Conservation (phyloP, 2,329 filamentous ascomycete species). For the Cercospora sesami region DNA sequence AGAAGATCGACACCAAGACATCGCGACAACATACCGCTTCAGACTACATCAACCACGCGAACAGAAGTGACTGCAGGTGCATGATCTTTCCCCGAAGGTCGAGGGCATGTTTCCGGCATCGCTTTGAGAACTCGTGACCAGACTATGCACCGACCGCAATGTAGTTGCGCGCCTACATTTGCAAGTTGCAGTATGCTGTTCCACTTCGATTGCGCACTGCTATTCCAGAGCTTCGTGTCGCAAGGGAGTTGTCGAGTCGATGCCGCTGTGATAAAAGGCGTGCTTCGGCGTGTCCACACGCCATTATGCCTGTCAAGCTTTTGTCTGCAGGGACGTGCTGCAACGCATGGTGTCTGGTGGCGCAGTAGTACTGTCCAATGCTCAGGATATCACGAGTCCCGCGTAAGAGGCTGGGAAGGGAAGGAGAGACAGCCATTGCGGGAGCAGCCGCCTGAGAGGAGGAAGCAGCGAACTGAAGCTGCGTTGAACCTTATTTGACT, state of each 20-base stretch:
- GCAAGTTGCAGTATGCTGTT: not conserved
- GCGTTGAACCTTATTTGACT: not conserved
- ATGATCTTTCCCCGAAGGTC: not conserved
- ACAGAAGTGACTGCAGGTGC: not conserved
- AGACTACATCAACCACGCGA: not conserved
- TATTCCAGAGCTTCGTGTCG: not conserved
- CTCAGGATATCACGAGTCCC: not conserved
- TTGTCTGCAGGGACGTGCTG: not conserved
- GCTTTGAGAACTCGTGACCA: not conserved
- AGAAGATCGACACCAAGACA: not conserved
- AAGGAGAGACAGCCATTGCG: not conserved
- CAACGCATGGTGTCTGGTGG: not conserved
- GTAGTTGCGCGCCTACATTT: not conserved
- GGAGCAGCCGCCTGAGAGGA: not conserved
- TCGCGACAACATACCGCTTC: not conserved
- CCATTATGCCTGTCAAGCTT: not conserved
- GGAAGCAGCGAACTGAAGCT: not conserved
- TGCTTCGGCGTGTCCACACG: not conserved
- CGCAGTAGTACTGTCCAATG: not conserved
- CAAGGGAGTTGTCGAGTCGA: not conserved
- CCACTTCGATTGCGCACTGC: not conserved
- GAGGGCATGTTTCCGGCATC: not conserved
- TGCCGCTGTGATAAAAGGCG: not conserved
- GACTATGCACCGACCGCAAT: not conserved
- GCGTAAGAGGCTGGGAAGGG: not conserved